Percentiles rank a stretch among this genome's conserved stretches.
Evolutionary conservation across 306 rosid species (phyloP).

Genomic region (Cicer yamashitae): DNA sequence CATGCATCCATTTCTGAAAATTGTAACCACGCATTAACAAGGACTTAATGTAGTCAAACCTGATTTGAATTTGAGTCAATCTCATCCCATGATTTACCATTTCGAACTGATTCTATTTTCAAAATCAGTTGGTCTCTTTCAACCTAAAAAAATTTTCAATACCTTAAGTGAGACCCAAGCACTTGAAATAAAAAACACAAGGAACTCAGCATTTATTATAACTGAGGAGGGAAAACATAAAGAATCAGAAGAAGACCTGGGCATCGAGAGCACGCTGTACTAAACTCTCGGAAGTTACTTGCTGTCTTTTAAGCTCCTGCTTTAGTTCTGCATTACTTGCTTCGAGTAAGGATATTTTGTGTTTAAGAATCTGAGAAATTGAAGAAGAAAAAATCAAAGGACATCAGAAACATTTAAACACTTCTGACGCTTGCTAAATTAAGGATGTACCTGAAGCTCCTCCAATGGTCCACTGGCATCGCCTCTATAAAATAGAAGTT

Average conservation of each 20-base stretch:
- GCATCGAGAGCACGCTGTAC: conserved; percentile 47
- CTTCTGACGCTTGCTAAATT: conserved; percentile 1
- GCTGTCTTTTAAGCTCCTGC: conserved; percentile 63
- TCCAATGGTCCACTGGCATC: conserved; percentile 78
- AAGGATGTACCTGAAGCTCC: conserved; percentile 73
- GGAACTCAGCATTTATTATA: conserved; percentile 44
- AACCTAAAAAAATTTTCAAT: conserved; percentile 60
- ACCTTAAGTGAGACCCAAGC: conserved; percentile 32
- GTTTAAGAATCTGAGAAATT: conserved; percentile 71
- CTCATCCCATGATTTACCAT: conserved; percentile 92
- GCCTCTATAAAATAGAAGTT: conserved; percentile 83
- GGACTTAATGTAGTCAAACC: conserved; percentile 54
- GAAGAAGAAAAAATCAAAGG: conserved; percentile 15
- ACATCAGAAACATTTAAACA: conserved; percentile 31
- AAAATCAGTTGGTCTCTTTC: conserved; percentile 75
- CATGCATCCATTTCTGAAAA: conserved; percentile 31
- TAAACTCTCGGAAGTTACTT: conserved; percentile 43
- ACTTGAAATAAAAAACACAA: conserved; percentile 29
- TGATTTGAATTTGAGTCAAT: conserved; percentile 69
- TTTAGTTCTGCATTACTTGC: conserved; percentile 81
- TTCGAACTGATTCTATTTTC: conserved; percentile 77
- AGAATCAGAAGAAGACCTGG: conserved; percentile 47
- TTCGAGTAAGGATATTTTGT: conserved; percentile 88
- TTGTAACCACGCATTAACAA: conserved; percentile 17
- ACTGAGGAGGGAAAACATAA: conserved; percentile 30